Evolutionary conservation across 2,329 filamentous ascomycete species (phyloP), one percentile per base, ranked within the genome.

Genomic region (Trichoderma simmonsii): DNA sequence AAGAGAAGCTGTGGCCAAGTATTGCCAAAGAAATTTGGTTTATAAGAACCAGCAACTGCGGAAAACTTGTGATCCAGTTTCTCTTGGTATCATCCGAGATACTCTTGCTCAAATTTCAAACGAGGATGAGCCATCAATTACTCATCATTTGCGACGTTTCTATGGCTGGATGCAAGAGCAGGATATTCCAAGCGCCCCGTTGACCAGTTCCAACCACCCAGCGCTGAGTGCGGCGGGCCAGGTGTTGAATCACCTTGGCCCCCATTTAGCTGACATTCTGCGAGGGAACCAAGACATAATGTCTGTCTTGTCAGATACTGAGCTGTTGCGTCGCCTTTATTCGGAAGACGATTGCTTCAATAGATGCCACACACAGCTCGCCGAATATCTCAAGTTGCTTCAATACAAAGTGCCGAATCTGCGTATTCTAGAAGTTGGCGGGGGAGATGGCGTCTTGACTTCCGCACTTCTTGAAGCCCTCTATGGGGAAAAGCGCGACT

Each of bases 361-460:
- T 14, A 66, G 63, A 61, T 73, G 72, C 9, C 63, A 71, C 36
- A 26, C 28, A n/a, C 72, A 69, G 21, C 36, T 73, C 6, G 72
- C 70, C 26, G 59, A 73, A 9, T 73, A 73, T 57, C 51, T 73
- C n/a, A 73, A 60, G 34, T 39, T 73, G 14, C 18, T 72, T n/a
- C 70, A 77, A 1, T 78, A 82, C 71, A 79, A 81, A 30, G 79
- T 79, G 48, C 80, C 82, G 0, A 75, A 73, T 7, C 74, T 83
- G 14, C 77, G 78, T 3, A 77, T 84, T 30, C 75, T 84, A 0
- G 82, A 84, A 71, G 76, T 84, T 28, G 82, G 82, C 3, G 81
- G 78, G 15, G 81, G 81, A 3, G 82, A 78, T 0, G 80, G 81
- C 5, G 76, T 77, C 15, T 77, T 79, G 66, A 81, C 81, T 1